Evolutionary conservation across 2,329 filamentous ascomycete species (phyloP).

Genomic region (Xylariaceae sp.): DNA sequence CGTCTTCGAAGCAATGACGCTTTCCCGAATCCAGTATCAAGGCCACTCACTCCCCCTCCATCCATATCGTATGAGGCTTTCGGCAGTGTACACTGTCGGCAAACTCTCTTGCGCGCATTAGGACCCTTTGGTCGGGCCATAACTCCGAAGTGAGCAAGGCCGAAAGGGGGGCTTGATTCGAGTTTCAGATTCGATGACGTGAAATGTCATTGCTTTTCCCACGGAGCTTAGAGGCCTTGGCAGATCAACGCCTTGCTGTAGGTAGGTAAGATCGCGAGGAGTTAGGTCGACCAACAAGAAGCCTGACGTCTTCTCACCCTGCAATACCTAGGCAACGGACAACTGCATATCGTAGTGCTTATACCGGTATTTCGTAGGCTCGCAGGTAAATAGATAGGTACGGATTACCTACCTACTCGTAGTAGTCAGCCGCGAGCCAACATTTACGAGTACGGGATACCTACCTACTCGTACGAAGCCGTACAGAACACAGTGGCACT

Average conservation of each 20-base stretch:
- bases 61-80: neutral
- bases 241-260: no score
- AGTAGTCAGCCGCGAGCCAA: no score
- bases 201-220: neutral
- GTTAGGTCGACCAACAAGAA: no score
- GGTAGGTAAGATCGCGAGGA: no score
- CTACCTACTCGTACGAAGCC: neutral
- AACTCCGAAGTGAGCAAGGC: neutral
- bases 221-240: neutral
- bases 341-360: no score
- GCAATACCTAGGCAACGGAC: no score
- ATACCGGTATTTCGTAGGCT: no score
- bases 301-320: no score
- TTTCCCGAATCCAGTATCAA: slow-evolving; percentile 12
- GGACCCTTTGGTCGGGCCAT: neutral
- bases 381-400: no score
- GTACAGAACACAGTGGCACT: no score
- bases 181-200: neutral
- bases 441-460: neutral
- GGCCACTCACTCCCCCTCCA: no score
- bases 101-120: neutral
- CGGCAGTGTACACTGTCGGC: neutral
- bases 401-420: no score
- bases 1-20: neutral
- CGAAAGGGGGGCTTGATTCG: neutral